Evolutionary conservation across 805 yeast genomes (phyloP).

Genomic region (Suhomyces faveliae): DNA sequence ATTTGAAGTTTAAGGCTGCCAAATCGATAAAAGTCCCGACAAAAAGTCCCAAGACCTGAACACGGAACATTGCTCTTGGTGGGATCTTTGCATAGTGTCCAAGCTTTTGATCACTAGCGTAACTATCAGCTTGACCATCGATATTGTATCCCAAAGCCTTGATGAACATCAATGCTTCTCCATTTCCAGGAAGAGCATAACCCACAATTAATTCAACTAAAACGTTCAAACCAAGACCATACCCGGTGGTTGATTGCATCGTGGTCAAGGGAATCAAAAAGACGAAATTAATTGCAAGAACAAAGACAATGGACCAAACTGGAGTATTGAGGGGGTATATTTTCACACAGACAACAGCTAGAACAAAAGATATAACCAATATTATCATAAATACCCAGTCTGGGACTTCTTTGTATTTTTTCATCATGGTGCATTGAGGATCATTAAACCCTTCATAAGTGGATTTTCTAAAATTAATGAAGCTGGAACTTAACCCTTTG

Average conservation of each 20-base stretch:
- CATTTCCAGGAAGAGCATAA: conserved; percentile 28
- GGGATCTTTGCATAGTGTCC: conserved; percentile 24
- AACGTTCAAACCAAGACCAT: conserved; percentile 14
- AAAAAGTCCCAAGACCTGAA: conserved; percentile 26
- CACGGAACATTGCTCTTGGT: conserved; percentile 20
- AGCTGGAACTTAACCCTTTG: conserved; percentile 10
- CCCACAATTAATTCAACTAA: conserved; percentile 22
- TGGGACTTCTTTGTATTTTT: conserved; percentile 33
- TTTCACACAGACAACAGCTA: conserved; percentile 30
- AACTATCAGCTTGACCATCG: conserved; percentile 30
- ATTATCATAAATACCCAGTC: conserved; percentile 29
- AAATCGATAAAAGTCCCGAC: conserved; percentile 24
- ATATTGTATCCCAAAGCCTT: conserved; percentile 26
- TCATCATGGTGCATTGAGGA: conserved; percentile 34
- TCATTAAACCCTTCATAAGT: conserved; percentile 34
- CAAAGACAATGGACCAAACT: conserved; percentile 58
- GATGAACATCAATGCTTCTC: conserved; percentile 20
- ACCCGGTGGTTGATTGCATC: conserved; percentile 15
- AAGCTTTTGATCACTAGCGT: conserved; percentile 38
- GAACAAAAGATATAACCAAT: conserved; percentile 18
- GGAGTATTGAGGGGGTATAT: conserved; percentile 48
- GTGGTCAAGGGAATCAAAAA: conserved; percentile 35
- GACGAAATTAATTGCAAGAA: conserved; percentile 48
- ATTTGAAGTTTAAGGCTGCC: conserved; percentile 29
- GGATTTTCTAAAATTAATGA: conserved; percentile 21